phyloP scores from a whole-genome alignment of 169 alveolate species.

The Plasmodium cynomolgi region DNA sequence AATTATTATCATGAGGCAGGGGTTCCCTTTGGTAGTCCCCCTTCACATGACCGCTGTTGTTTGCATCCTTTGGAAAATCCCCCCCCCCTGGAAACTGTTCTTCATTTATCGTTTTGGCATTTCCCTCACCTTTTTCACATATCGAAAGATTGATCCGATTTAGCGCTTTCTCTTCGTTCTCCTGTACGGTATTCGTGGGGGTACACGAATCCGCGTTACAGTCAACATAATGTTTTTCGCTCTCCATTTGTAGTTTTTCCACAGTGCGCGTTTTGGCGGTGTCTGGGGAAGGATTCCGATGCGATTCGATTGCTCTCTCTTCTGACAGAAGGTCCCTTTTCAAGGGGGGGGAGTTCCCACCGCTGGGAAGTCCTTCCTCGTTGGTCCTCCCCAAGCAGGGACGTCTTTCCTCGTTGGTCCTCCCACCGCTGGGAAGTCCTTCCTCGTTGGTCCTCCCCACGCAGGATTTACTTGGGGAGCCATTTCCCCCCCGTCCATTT shows the following conservation, averaged over 20 bases:
- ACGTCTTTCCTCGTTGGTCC: background rate
- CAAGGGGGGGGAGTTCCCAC: background rate
- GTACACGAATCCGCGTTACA: background rate
- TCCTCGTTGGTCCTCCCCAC: background rate
- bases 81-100: background rate
- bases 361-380: background rate
- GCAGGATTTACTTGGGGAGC: background rate
- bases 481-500: background rate
- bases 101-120: background rate
- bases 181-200: background rate
- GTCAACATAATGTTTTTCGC: constrained; percentile 21
- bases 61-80: background rate
- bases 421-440: background rate
- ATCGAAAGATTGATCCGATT: background rate
- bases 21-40: constrained; percentile 76
- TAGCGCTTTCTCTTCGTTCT: background rate
- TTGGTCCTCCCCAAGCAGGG: background rate
- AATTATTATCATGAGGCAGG: constrained; percentile 84
- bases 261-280: background rate
- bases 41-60: background rate
- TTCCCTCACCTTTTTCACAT: background rate
- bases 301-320: background rate
- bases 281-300: background rate
- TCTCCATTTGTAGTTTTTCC: background rate
- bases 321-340: background rate